Conservation (phyloP, 78 protist species). For the Pigoraptor vietnamica region DNA sequence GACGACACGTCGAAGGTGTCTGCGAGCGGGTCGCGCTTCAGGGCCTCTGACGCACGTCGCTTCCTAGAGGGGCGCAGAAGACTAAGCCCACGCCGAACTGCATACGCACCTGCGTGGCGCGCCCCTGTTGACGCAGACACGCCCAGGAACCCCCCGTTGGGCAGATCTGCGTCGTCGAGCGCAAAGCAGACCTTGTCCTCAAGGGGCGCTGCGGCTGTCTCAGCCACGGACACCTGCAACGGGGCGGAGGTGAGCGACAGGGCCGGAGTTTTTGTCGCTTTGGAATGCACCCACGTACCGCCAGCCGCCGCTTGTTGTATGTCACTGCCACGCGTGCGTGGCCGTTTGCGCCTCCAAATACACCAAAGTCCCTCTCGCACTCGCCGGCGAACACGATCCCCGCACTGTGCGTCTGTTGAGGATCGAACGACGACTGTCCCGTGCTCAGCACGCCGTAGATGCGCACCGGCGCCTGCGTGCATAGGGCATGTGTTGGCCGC, state of each 20-base stretch:
- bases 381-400: neutral
- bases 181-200: neutral
- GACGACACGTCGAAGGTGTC: neutral
- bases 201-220: neutral
- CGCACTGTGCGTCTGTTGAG: neutral
- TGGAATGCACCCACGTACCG: neutral
- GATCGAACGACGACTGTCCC: neutral
- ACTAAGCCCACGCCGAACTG: neutral
- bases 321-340: neutral
- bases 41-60: too few relatives aligned
- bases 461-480: neutral
- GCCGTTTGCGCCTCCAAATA: neutral
- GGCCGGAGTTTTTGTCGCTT: neutral
- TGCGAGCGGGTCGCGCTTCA: neutral
- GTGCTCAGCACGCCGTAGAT: neutral
- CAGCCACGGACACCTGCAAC: neutral
- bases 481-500: neutral
- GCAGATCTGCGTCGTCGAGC: neutral
- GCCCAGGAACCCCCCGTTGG: neutral
- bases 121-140: neutral
- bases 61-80: too few relatives aligned
- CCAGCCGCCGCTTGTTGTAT: neutral
- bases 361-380: neutral
- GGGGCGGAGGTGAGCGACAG: neutral
- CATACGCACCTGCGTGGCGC: neutral